phyloP scores from a whole-genome alignment of 257 asterid species.

The Solanum paucissectum region DNA sequence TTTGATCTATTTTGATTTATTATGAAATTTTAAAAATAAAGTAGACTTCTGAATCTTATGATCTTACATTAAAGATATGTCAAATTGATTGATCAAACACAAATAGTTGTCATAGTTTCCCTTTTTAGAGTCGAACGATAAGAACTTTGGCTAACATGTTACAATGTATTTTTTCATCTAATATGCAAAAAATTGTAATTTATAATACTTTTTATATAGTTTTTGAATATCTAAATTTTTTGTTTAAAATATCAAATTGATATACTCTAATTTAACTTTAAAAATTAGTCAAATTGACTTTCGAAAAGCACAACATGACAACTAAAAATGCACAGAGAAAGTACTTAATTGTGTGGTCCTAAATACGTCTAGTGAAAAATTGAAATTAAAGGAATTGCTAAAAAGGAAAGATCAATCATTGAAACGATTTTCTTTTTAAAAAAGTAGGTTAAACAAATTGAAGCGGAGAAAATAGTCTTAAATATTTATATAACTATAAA shows the following conservation, averaged over 20 bases:
- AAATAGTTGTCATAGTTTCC: neutral
- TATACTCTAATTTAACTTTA: neutral
- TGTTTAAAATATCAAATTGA: neutral
- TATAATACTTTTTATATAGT: neutral
- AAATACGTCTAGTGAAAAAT: neutral
- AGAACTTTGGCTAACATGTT: too few species aligned
- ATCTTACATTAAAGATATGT: too few species aligned
- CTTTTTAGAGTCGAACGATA: too few species aligned
- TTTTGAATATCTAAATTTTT: too few species aligned
- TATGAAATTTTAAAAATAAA: too few species aligned
- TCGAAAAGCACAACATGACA: neutral
- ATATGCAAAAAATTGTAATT: too few species aligned
- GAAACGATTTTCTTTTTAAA: too few species aligned
- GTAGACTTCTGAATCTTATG: too few species aligned
- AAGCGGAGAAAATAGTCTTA: neutral
- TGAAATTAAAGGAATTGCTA: neutral
- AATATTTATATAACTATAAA: neutral
- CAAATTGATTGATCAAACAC: too few species aligned
- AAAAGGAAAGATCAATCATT: neutral
- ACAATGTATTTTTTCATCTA: neutral
- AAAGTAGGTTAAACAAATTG: neutral
- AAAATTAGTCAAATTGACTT: too few species aligned
- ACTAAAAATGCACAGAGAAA: neutral
- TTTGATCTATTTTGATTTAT: too few species aligned
- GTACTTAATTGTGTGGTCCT: neutral